Evolutionary conservation across 805 yeast species (phyloP), one percentile per base, ranked within the genome.

Genomic region (Zygoascus tannicola): DNA sequence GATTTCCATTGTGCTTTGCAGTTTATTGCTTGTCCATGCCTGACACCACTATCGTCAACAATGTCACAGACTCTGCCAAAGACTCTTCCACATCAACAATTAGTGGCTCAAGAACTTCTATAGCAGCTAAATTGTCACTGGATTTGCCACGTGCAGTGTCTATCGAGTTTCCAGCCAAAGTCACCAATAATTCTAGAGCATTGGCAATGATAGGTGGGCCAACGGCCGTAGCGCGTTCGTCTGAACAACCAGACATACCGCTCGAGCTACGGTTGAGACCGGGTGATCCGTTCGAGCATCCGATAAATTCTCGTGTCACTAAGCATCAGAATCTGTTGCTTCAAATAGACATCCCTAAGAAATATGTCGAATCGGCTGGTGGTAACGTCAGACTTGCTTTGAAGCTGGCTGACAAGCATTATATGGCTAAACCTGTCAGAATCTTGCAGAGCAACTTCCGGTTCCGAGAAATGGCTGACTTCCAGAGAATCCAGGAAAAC

Each of bases 381-480:
- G 65, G 63, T 2, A 59, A 87, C 56, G 64, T 74, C 0, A 72
- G 70, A 16, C 71, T 69, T 40, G 95, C 95, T 0, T 60, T 87
- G 8, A 60, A 62, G 4, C 75, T 81, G 77, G 73, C 90, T 3
- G 78, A 74, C 53, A 52, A 53, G 22, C 28, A 66, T 76, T 18
- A 52, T 70, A 63, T 62, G 20, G 70, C 75, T 2, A 68, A 69
- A 37, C 90, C 95, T 0, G 71, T 75, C 3, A 87, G 81, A 0
- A 72, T 85, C 16, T 68, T 86, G 16, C 76, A 78, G 53, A 73
- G 76, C 46, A 81, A 80, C 15, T 80, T 78, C 56, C 73, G 82
- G 50, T 90, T 90, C 60, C 74, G 95, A 52, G 85, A 84, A 50
- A 75, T 87, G 71, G 80, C 90, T 0, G 97, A 88, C 62, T 90